These are phyloP conservation scores for Plenodomus lindquistii DNA, from an alignment of 2,329 filamentous ascomycete genomes.

Conservation along the genomic window DNA sequence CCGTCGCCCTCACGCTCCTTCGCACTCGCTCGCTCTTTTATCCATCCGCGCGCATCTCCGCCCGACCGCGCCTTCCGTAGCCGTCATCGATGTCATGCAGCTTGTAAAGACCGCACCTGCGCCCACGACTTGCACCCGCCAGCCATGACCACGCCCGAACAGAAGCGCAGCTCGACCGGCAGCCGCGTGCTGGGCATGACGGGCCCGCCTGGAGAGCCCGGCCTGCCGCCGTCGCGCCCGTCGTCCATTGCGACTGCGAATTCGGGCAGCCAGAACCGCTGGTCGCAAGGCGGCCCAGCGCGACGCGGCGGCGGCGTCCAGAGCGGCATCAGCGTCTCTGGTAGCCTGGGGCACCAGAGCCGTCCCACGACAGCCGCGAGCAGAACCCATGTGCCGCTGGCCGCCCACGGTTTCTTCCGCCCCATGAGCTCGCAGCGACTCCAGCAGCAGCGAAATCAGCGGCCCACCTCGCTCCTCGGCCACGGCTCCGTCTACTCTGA, in stretches of 20 bases:
- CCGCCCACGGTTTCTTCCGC: conserved; percentile 88
- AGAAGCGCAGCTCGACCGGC: conserved; percentile 40
- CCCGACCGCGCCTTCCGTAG: conserved; percentile 9
- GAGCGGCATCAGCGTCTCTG: conserved; percentile 44
- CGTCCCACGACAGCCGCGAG: conserved; percentile 69
- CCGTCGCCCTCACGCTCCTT: conserved; percentile 27
- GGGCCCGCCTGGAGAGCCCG: conserved; percentile 53
- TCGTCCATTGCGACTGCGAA: conserved; percentile 47
- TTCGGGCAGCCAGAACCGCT: conserved; percentile 50
- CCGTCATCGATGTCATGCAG: conserved; percentile 39
- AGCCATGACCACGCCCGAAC: conserved; percentile 38
- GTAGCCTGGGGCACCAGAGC: conserved; percentile 48
- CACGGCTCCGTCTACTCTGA: conserved; percentile 39
- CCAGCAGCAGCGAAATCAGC: conserved; percentile 80
- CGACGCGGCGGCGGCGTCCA: conserved; percentile 53
- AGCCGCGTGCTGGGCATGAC: conserved; percentile 46
- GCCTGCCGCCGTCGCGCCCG: conserved; percentile 53
- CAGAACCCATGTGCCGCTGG: conserved; percentile 85
- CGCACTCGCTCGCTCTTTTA: conserved; percentile 16
- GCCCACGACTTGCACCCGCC: conserved; percentile 33
- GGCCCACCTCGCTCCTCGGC: conserved; percentile 48
- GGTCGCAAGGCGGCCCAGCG: conserved; percentile 60
- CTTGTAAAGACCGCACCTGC: conserved; percentile 20
- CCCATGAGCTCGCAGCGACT: conserved; percentile 96
- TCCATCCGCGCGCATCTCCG: neutral